A percentile compares a stretch with the other conserved stretches of the same genome.
Evolutionary conservation across 805 yeast species (phyloP).

Genomic region (Candida fluviatilis): DNA sequence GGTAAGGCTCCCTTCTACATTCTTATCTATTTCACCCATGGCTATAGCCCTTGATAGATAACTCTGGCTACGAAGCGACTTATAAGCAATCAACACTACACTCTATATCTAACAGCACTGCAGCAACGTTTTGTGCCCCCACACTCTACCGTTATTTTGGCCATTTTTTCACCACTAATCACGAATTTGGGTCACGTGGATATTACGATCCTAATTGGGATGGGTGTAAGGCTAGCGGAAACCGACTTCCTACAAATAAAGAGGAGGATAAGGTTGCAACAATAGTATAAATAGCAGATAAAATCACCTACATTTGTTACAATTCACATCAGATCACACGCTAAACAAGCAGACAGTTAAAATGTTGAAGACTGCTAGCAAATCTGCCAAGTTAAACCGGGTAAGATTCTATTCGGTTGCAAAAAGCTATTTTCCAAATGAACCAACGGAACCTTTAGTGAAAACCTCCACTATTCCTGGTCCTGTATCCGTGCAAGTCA

Average conservation of each 20-base stretch:
- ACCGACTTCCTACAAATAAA: slow-evolving; percentile 1
- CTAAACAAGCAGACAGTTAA: neutral
- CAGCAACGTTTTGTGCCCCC: no score
- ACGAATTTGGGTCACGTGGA: neutral
- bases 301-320: no score
- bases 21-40: no score
- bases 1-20: no score
- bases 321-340: no score
- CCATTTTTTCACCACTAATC: neutral
- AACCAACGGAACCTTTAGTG: slow-evolving; percentile 30
- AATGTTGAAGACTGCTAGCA: neutral
- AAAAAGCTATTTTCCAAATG: slow-evolving; percentile 29
- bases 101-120: no score
- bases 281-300: neutral
- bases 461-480: slow-evolving; percentile 34
- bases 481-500: slow-evolving; percentile 27
- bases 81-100: no score
- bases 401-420: slow-evolving; percentile 5
- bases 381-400: neutral
- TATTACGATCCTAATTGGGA: neutral
- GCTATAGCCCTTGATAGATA: no score
- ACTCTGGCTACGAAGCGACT: no score
- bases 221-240: neutral
- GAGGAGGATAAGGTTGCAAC: neutral
- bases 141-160: no score